Evolutionary conservation across 768 basidiomycete genomes (phyloP), one percentile per base, ranked within the genome.

Genomic region (Termitomyces heimii): DNA sequence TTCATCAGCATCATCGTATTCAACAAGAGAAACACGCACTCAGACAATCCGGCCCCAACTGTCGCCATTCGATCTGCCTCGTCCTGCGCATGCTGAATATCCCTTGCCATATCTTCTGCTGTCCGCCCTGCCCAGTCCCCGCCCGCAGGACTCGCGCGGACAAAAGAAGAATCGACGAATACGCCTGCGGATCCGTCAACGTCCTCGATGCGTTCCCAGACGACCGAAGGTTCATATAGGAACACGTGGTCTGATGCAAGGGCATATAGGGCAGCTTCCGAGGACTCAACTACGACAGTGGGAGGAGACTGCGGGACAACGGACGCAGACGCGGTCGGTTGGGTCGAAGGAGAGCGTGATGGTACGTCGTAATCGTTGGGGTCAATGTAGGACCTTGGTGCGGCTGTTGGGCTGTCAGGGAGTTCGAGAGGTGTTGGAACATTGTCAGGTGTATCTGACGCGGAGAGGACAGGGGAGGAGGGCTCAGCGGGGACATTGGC

Each of bases 121-220:
- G 83, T 83, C 61, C 85, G 79, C 7, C 89, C 88, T 0, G 89
- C 88, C 62, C 85, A 89, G 63, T 94, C 91, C 0, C 92, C 92
- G 0, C 92, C 93, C 0, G 80, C 82, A 1, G 92, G 89, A 44
- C 74, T 83, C 8, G 88, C 74, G 12, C 68, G 60, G 35, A 78
- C 68, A 57, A 96, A 88, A 46, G 83, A 73, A 0, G 83, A 80
- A 66, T 94, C 92, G 22, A 89, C 89, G 65, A 94, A 96, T 5
- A 81, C 80, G 31, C 88, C 83, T 60, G 77, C 85, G 2, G 82
- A 79, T 1, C 92, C 92, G 58, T 96, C 93, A 31, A 94, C 80
- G 65, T 96, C 94, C 63, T 90, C 91, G 29, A 97, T 73, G 20
- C 87, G 83, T 71, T 97, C 94, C 94, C 94, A 97, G 3, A 94